Base-by-base conservation (phyloP, 2,329 filamentous ascomycete species). In the Aspergillus alliaceus region DNA sequence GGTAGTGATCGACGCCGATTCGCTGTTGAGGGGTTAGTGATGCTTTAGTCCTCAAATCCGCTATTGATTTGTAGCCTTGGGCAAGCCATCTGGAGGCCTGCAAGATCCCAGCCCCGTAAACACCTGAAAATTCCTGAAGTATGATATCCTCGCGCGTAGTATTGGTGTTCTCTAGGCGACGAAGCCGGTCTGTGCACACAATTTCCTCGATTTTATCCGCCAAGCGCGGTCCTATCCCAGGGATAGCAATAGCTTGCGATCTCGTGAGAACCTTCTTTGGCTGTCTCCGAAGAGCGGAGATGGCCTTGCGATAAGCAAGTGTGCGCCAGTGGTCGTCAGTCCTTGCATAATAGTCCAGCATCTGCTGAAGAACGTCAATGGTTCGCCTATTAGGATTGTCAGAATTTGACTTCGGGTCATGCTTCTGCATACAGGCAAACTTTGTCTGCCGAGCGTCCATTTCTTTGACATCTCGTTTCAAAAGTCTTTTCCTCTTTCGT, bases 131-230 rank as follows among this genome's bases (percentile, higher is more conserved):
- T 0, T 84, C 72, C 56, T 87, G 84, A 1, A 96, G 75, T 0
- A 85, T 75, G 15, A 80, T 75, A 61, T 91, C 86, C n/a, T 81
- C 79, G 0, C 88, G 84, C 47, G 96, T 89, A 3, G 80, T 74
- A 54, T 84, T 82, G 0, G 89, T 85, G 64, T 87, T 85, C 32
- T 96, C 89, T 0, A 97, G 81, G 35, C 88, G 83, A 40, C 83
- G 83, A 1, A 97, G 82, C 25, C 81, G 80, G 66, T 91, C 84
- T 0, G 91, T 96, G 37, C 81, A 80, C 2, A 86, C 90, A 42
- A 97, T 96, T 69, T 97, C 93, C 66, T 95, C 90, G 61, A 98
- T 95, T 72, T 96, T 96, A 25, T 84, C 80, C 0, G 92, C 92
- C 1, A 97, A 77, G 1, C 90, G 83, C 11, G 79, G 66, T 7